Conservation (phyloP, 78 protist genomes). For the Dictyostelium capitatum region DNA sequence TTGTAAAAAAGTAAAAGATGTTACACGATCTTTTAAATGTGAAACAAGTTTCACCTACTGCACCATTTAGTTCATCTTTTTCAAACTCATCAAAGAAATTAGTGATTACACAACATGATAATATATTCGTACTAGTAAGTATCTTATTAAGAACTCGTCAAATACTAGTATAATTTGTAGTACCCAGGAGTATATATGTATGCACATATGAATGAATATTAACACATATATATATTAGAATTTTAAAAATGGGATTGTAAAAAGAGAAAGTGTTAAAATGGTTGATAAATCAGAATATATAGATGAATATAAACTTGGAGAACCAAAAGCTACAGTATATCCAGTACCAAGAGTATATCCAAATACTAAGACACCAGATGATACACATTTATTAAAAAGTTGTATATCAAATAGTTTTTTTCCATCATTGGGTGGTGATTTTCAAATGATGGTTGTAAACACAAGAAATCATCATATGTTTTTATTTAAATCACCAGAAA, state of each 20-base stretch:
- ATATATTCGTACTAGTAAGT: not conserved
- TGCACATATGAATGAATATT: too few species aligned
- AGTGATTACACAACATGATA: not conserved
- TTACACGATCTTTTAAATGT: not conserved
- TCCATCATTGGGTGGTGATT: slow-evolving; percentile 12
- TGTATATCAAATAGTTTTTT: not conserved
- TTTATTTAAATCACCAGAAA: slow-evolving; percentile 6
- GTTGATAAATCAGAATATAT: not conserved
- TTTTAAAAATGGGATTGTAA: slow-evolving; percentile 18
- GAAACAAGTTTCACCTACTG: not conserved
- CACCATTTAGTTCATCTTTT: not conserved
- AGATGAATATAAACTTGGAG: not conserved
- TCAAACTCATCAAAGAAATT: slow-evolving; percentile 8
- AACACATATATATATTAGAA: too few species aligned
- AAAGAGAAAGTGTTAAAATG: slow-evolving; percentile 4
- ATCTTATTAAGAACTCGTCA: too few species aligned
- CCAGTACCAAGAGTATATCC: not conserved
- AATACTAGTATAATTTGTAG: too few species aligned
- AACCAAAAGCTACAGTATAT: slow-evolving; percentile 15
- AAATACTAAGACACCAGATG: not conserved
- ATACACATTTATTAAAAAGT: not conserved
- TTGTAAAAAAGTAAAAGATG: not conserved
- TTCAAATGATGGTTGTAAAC: not conserved
- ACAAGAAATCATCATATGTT: not conserved
- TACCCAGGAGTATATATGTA: too few species aligned